A percentile compares a stretch with the other conserved stretches of the same genome.
Conservation (phyloP, 1,284 basidiomycete genomes). For the Bjerkandera adusta region DNA sequence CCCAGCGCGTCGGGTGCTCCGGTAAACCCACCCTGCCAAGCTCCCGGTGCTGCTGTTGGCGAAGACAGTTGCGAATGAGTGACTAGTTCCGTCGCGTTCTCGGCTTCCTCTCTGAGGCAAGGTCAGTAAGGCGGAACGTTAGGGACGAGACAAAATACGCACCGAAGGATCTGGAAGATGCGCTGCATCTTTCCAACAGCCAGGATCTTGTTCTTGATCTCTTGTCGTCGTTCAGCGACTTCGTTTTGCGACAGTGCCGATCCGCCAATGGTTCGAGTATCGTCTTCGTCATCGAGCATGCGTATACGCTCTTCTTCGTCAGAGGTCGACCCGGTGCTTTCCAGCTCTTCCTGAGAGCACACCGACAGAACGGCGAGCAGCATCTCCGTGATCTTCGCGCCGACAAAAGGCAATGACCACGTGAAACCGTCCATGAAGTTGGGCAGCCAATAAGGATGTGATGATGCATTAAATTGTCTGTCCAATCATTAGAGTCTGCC, state of each 20-base stretch:
- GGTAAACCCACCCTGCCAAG: conserved; percentile 40
- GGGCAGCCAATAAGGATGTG: conserved; percentile 91
- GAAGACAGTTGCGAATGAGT: conserved; percentile 15
- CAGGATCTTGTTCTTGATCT: conserved; percentile 95
- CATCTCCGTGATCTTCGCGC: conserved; percentile 98
- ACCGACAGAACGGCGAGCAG: conserved; percentile 91
- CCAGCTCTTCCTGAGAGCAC: conserved; percentile 94
- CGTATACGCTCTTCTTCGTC: too few relatives aligned
- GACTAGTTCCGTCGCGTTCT: conserved; percentile 89
- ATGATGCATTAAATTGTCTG: conserved; percentile 87
- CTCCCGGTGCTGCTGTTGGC: conserved; percentile 34
- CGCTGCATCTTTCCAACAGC: conserved; percentile 93
- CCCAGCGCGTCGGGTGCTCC: conserved; percentile 50
- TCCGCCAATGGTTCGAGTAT: conserved; percentile 15
- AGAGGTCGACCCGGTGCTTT: conserved; percentile 31
- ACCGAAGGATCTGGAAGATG: conserved; percentile 88
- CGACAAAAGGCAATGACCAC: conserved; percentile 98
- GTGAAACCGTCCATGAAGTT: conserved; percentile 99
- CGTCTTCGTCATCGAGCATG: conserved; percentile 40
- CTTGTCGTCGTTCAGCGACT: conserved; percentile 53
- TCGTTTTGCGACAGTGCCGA: conserved; percentile 39
- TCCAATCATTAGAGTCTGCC: too few relatives aligned
- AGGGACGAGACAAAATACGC: conserved; percentile 24
- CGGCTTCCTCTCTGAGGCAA: conserved; percentile 81
- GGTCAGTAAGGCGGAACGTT: too few relatives aligned